Conservation (phyloP, 164 flowering plant species). For the Hamamelis virginiana region DNA sequence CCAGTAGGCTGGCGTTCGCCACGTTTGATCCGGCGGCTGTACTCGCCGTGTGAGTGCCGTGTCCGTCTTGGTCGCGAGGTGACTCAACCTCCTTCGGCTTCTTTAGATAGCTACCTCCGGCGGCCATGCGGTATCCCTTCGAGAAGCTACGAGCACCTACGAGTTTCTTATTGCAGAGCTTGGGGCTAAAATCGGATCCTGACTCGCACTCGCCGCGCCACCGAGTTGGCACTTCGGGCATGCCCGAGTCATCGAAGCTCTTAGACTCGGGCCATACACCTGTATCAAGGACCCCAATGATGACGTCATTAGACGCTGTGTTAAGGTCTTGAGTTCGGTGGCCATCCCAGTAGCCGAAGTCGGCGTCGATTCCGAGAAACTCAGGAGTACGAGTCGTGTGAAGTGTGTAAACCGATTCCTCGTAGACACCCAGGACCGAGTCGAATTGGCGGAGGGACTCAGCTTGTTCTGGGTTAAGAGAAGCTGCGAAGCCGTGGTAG, state of each 20-base stretch:
- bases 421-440: conserved; percentile 55
- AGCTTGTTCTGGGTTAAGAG: conserved; percentile 46
- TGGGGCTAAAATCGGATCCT: conserved; percentile 47
- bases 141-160: conserved; percentile 79
- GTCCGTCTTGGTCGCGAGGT: conserved; percentile 73
- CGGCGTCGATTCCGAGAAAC: conserved; percentile 54
- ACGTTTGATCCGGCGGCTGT: conserved; percentile 77
- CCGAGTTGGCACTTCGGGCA: conserved; percentile 52
- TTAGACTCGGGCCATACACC: conserved; percentile 83
- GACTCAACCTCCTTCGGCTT: conserved; percentile 37
- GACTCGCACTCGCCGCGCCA: conserved; percentile 73
- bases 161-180: conserved; percentile 68
- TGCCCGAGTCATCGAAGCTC: conserved; percentile 52
- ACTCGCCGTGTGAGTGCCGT: conserved; percentile 86
- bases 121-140: conserved; percentile 57
- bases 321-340: conserved; percentile 32
- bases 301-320: conserved; percentile 54
- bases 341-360: conserved; percentile 30
- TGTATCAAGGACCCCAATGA: conserved; percentile 78
- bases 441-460: conserved; percentile 46
- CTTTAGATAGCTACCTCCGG: conserved; percentile 21
- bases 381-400: conserved; percentile 80
- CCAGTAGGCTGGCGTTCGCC: conserved; percentile 61
- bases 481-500: conserved; percentile 71
- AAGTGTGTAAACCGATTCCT: conserved; percentile 56